Evolutionary conservation across 2,329 filamentous ascomycete species (phyloP).

Genomic region (Domatiomyces globalis): DNA sequence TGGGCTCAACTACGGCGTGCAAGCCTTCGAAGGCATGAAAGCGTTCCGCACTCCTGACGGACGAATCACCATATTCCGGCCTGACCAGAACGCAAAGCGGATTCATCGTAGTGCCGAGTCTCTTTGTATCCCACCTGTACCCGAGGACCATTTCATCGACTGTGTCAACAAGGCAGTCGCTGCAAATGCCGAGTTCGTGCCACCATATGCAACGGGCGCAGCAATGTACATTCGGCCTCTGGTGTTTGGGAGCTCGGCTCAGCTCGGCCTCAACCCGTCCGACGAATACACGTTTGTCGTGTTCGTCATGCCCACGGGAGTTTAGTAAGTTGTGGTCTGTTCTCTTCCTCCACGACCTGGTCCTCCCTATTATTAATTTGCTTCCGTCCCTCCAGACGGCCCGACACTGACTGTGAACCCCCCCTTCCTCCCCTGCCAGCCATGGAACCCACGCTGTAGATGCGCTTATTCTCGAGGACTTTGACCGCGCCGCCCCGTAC

Average conservation of each 20-base stretch:
- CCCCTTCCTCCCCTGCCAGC: neutral
- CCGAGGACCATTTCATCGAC: slow-evolving; percentile 59
- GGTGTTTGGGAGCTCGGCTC: slow-evolving; percentile 73
- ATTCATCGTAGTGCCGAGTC: slow-evolving; percentile 74
- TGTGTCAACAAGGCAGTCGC: slow-evolving; percentile 69
- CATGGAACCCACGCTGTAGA: slow-evolving; percentile 81
- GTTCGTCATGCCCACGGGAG: slow-evolving; percentile 79
- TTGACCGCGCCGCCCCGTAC: slow-evolving; percentile 83
- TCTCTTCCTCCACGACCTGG: slow-evolving; percentile 7
- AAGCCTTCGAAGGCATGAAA: slow-evolving; percentile 97
- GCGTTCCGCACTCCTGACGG: slow-evolving; percentile 69
- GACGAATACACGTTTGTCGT: slow-evolving; percentile 88
- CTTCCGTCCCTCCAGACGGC: too few species aligned
- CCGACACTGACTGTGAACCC: too few species aligned
- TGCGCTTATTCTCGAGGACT: slow-evolving; percentile 77
- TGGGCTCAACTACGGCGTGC: slow-evolving; percentile 90
- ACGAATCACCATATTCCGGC: slow-evolving; percentile 73
- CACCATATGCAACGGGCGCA: slow-evolving; percentile 74
- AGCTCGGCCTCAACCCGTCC: slow-evolving; percentile 71
- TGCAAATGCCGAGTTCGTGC: slow-evolving; percentile 80
- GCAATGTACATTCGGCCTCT: slow-evolving; percentile 87
- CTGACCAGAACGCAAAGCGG: slow-evolving; percentile 67
- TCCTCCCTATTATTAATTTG: too few species aligned
- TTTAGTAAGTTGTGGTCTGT: slow-evolving; percentile 39
- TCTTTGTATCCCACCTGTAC: slow-evolving; percentile 70